These are phyloP conservation scores for Pseudocercospora vitis DNA, from an alignment of 2,329 filamentous ascomycete species.

Conservation along the genomic window DNA sequence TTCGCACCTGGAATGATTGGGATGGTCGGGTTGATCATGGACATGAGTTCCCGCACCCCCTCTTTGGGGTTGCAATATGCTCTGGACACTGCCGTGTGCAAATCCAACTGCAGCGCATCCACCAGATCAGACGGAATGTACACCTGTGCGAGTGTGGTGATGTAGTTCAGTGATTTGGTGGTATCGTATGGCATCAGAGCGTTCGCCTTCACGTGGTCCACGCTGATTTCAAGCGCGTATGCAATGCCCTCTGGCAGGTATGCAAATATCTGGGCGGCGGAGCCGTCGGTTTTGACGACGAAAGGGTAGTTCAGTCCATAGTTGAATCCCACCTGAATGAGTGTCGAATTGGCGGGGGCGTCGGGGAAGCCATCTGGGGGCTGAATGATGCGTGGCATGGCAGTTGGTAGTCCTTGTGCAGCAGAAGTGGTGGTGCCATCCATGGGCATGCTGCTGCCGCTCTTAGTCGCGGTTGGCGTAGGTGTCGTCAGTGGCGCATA, in stretches of 20 bases:
- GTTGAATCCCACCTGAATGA: constrained; percentile 83
- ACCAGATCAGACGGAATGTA: constrained; percentile 49
- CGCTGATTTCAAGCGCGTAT: constrained; percentile 57
- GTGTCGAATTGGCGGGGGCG: constrained; percentile 61
- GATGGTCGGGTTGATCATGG: constrained; percentile 81
- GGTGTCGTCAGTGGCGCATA: constrained; percentile 51
- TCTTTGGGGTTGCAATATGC: constrained; percentile 70
- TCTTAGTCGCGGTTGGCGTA: constrained; percentile 10
- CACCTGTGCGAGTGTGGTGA: constrained; percentile 70
- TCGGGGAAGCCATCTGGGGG: constrained; percentile 61
- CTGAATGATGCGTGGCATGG: constrained; percentile 72
- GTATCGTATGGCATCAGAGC: constrained; percentile 78
- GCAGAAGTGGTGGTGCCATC: constrained; percentile 46
- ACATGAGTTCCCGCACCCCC: constrained; percentile 71
- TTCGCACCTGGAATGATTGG: constrained; percentile 59
- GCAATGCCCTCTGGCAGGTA: constrained; percentile 71
- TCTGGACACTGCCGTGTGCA: constrained; percentile 68
- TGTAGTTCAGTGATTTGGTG: constrained; percentile 65
- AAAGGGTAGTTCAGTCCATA: constrained; percentile 81
- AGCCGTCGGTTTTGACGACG: constrained; percentile 68
- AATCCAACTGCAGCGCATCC: constrained; percentile 63
- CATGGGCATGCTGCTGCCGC: constrained; percentile 35
- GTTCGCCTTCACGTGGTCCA: constrained; percentile 62
- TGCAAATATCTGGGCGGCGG: constrained; percentile 81
- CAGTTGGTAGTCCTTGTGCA: constrained; percentile 59